These are phyloP conservation scores for Exutisphaerella laricina DNA, from an alignment of 2,329 filamentous ascomycete species.

Conservation along the genomic window DNA sequence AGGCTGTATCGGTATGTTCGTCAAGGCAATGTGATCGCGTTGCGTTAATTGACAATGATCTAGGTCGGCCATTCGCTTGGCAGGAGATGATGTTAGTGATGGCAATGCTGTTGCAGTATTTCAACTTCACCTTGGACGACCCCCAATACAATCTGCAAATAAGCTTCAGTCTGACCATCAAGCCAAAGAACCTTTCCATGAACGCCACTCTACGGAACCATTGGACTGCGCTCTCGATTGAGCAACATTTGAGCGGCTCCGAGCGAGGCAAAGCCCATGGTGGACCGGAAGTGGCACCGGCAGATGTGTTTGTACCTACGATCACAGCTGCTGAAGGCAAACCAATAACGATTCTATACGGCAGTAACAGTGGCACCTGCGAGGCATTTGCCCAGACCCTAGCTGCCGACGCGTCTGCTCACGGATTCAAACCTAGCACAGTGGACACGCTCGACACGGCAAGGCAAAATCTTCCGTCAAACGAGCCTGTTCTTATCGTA, in stretches of 20 bases:
- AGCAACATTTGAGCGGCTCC: too few relatives aligned
- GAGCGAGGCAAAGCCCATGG: too few relatives aligned
- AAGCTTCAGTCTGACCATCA: conserved; percentile 55
- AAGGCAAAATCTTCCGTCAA: conserved; percentile 54
- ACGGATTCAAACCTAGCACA: conserved; percentile 56
- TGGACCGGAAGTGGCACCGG: too few relatives aligned
- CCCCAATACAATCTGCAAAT: conserved; percentile 54
- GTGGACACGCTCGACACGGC: conserved; percentile 57
- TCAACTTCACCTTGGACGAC: conserved; percentile 60
- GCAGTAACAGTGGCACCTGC: too few relatives aligned
- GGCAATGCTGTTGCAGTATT: conserved; percentile 61
- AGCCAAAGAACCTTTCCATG: conserved; percentile 60
- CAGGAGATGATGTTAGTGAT: conserved; percentile 58
- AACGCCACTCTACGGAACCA: too few relatives aligned
- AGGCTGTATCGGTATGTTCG: conserved; percentile 69
- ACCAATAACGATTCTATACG: too few relatives aligned
- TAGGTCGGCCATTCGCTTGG: conserved; percentile 64
- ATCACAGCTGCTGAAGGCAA: too few relatives aligned
- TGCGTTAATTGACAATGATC: too few relatives aligned
- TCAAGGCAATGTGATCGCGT: too few relatives aligned
- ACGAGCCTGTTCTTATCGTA: conserved; percentile 60
- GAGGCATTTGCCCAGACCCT: conserved; percentile 62
- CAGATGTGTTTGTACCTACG: too few relatives aligned
- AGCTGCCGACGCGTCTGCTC: conserved; percentile 51
- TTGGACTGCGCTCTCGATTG: too few relatives aligned